Conservation (phyloP, 495 filamentous ascomycete species). For the Aspergillus saccharolyticus region DNA sequence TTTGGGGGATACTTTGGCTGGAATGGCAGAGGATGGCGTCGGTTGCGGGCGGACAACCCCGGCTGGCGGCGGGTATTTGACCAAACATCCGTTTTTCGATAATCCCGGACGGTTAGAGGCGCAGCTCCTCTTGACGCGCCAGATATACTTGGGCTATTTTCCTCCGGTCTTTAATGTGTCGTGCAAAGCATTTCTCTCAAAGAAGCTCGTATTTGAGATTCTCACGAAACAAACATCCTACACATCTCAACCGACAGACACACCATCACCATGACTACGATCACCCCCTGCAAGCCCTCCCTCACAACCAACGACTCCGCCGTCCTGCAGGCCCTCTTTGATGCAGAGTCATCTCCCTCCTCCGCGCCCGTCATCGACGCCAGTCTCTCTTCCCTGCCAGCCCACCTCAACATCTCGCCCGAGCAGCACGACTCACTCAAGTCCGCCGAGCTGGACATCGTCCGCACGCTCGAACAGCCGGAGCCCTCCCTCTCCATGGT, state of each 20-base stretch:
- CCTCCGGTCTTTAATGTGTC: too few species aligned
- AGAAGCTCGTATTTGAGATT: too few species aligned
- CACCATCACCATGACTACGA: conserved; percentile 26
- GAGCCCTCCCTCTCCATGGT: conserved; percentile 18
- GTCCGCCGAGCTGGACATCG: conserved; percentile 26
- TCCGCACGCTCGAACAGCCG: conserved; percentile 25
- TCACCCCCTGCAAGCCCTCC: conserved; percentile 39
- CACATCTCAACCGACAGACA: neutral
- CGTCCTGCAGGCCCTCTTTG: conserved; percentile 73
- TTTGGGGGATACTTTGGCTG: too few species aligned
- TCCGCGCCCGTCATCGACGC: conserved; percentile 49
- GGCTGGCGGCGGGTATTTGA: conserved; percentile 16
- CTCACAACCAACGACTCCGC: conserved; percentile 66
- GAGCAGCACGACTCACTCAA: conserved; percentile 21
- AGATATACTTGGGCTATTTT: neutral
- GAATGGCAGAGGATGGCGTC: conserved; percentile 6
- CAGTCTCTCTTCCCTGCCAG: conserved; percentile 56
- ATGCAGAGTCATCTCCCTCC: conserved; percentile 65
- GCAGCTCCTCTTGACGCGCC: neutral
- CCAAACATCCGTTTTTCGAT: conserved; percentile 4
- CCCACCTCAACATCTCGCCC: conserved; percentile 23
- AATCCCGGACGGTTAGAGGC: neutral
- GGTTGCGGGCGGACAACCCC: conserved; percentile 16
- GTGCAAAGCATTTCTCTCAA: neutral
- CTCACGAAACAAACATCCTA: too few species aligned